Percentiles rank a stretch among this genome's conserved stretches.
These are phyloP conservation scores for Nitzschia putrida DNA, from an alignment of 108 stramenopile species.

Conservation along the genomic window DNA sequence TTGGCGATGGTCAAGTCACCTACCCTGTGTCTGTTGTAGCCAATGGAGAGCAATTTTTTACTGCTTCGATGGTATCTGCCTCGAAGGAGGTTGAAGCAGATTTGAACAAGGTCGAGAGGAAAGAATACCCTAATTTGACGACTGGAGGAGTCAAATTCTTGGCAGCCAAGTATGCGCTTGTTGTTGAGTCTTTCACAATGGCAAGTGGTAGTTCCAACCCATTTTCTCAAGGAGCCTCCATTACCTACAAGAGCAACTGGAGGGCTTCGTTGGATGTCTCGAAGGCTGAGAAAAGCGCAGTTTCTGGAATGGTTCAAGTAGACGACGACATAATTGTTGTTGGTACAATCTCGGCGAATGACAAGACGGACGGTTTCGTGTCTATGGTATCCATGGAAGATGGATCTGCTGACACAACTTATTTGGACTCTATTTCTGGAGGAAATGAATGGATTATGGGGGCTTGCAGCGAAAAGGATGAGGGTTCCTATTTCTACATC, in stretches of 20 bases:
- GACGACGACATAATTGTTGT: constrained; percentile 25
- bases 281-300: constrained; percentile 12
- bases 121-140: constrained; percentile 37
- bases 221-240: constrained; percentile 5
- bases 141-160: constrained; percentile 34
- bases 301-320: constrained; percentile 31
- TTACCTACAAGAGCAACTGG: constrained; percentile 17
- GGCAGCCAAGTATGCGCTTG: constrained; percentile 28
- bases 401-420: constrained; percentile 20
- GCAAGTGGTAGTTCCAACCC: background rate
- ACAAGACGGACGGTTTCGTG: constrained; percentile 36
- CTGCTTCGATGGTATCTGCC: constrained; percentile 33
- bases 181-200: constrained; percentile 28
- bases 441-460: constrained; percentile 35
- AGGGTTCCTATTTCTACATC: constrained; percentile 20
- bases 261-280: constrained; percentile 5
- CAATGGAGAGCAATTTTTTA: constrained; percentile 11
- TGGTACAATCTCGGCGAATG: constrained; percentile 17
- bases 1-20: constrained; percentile 19
- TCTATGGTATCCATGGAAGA: constrained; percentile 16
- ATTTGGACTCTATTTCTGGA: constrained; percentile 28
- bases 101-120: constrained; percentile 5
- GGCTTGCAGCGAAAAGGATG: constrained; percentile 32
- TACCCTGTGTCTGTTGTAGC: constrained; percentile 21
- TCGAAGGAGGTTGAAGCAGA: constrained; percentile 17